Conservation (phyloP, 2,329 filamentous ascomycete species). For the Aspergillus costaricaensis region DNA sequence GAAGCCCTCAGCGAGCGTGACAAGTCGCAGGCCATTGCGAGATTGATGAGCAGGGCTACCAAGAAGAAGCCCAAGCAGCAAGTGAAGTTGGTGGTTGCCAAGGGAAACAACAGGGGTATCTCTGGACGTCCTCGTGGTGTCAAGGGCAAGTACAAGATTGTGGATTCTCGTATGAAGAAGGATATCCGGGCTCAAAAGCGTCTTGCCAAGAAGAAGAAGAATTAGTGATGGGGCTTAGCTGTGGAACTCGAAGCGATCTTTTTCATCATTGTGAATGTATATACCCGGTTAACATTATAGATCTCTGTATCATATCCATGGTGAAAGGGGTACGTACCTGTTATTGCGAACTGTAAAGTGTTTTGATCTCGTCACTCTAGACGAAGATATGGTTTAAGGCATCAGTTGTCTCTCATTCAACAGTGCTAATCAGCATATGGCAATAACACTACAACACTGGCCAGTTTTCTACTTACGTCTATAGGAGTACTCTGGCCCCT, state of each 20-base stretch:
- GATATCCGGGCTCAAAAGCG: constrained; percentile 87
- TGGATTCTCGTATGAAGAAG: constrained; percentile 94
- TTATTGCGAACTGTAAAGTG: neutral
- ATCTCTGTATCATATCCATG: constrained; percentile 11
- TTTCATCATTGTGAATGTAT: constrained; percentile 17
- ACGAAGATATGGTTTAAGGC: no score
- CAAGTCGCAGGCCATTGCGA: constrained; percentile 81
- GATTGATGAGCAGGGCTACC: constrained; percentile 75
- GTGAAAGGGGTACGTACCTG: neutral
- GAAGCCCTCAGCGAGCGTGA: constrained; percentile 95
- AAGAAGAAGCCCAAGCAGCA: constrained; percentile 84
- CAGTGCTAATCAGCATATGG: no score
- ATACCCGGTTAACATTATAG: constrained; percentile 21
- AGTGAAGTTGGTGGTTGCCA: constrained; percentile 86
- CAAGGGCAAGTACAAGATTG: constrained; percentile 97
- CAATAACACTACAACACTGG: no score
- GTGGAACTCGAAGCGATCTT: constrained; percentile 13
- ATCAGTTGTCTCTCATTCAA: no score
- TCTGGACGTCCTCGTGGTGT: constrained; percentile 85
- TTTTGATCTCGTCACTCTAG: no score
- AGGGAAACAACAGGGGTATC: constrained; percentile 79
- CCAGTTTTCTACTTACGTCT: no score
- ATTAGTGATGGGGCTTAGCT: constrained; percentile 20
- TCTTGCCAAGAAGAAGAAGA: constrained; percentile 69
- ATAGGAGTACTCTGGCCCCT: no score